These are phyloP conservation scores for Scheffersomyces ergatensis DNA, from an alignment of 805 yeast species.

Conservation along the genomic window DNA sequence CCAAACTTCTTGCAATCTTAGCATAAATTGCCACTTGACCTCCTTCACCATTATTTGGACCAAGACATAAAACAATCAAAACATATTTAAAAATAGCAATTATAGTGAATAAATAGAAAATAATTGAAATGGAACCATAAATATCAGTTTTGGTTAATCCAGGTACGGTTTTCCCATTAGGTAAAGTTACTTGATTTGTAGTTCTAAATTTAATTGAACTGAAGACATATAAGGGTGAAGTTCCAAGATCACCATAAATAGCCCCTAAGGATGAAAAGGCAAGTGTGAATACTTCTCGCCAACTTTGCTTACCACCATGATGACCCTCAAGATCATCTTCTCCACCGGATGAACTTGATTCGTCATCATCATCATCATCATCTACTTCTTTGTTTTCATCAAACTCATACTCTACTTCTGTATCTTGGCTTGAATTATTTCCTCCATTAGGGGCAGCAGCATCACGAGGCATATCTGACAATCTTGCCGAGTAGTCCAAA, in stretches of 20 bases:
- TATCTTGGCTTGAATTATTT: no score
- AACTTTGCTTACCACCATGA: slow-evolving; percentile 10
- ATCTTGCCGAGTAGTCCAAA: no score
- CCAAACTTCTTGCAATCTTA: slow-evolving; percentile 48
- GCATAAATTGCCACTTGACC: slow-evolving; percentile 64
- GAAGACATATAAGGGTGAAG: slow-evolving; percentile 56
- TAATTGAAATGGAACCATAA: slow-evolving; percentile 50
- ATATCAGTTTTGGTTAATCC: slow-evolving; percentile 39
- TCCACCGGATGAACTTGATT: background rate
- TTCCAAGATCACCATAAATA: slow-evolving; percentile 64
- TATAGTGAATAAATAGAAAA: slow-evolving; percentile 54
- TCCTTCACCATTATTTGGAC: slow-evolving; percentile 61
- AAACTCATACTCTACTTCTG: slow-evolving; percentile 1
- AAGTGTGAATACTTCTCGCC: slow-evolving; percentile 21
- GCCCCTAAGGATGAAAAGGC: slow-evolving; percentile 54
- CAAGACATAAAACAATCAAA: slow-evolving; percentile 45
- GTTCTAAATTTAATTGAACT: slow-evolving; percentile 28
- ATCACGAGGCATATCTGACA: no score
- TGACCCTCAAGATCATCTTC: background rate
- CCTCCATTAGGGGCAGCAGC: no score
- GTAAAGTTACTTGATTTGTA: no score
- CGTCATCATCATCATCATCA: slow-evolving; percentile 5
- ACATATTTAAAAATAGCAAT: slow-evolving; percentile 54
- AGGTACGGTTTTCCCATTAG: no score
- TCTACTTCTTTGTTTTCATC: background rate